Evolutionary conservation across 805 yeast species (phyloP), one percentile per base, ranked within the genome.

Genomic region (Kodamaea laetipori): DNA sequence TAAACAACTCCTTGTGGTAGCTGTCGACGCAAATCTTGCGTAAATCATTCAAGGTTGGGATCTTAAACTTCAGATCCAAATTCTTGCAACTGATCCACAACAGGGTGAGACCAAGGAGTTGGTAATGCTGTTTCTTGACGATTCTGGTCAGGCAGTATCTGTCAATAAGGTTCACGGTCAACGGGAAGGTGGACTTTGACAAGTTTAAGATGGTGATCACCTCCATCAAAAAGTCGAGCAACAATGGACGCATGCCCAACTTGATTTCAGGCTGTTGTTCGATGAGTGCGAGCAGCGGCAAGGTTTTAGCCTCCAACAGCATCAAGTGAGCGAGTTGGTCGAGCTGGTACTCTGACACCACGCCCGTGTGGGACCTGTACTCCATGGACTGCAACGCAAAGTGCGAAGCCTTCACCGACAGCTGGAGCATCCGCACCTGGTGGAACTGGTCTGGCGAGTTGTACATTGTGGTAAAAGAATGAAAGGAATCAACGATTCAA

Each of bases 21-120:
- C 78, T 76, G 50, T 77, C 71, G 60, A 81, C 78, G 60, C 84
- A 80, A 60, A 79, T 69, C 44, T 74, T 76, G 53, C 77, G 68
- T 39, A 81, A 64, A 49, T 74, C 76, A 40, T 70, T 69, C 43
- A 81, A 61, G 15, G 75, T 66, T 6, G 84, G 83, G 30, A 81
- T 77, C 56, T 80, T 80, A 51, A 77, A 76, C 63, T 78, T 78
- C 49, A 74, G 67, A 54, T 78, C 82, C 54, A 71, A 58, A 67
- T 73, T 67, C 53, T 71, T 71, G 57, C 73, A 68, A 34, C 69
- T 60, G 36, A 70, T 67, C 76, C 76, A 71, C 40, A 71, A 62
- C 39, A 69, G 64, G 7, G 75, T 69, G 45, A 70, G 60, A 3
- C 76, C 76, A 47, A 71, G 60, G 34, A 71, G 60, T 47, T 71